Base-by-base conservation (phyloP, 1,139 yeast genomes). In the Taphrina deformans region DNA sequence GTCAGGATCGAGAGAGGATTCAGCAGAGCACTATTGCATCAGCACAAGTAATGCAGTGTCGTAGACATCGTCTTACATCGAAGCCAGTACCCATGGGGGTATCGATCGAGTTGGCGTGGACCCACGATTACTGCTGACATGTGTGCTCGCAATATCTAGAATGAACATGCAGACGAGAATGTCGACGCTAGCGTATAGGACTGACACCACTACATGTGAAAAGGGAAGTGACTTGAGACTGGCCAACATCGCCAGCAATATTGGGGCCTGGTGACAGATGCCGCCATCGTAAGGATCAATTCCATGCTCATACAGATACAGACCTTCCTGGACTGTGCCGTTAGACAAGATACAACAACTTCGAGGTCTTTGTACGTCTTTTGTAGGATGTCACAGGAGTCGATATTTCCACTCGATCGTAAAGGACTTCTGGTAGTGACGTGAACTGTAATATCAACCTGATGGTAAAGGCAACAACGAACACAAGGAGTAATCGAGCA, bases 271-370 rank as follows among this genome's bases (percentile, higher is more conserved):
- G 74, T 91, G 95, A 56, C 88, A 89, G 33, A 89, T 86, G 1
- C 96, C 96, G 21, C 96, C 96, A 67, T 84, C 85, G 72, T 91
- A 92, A 4, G 92, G 84, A 67, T 86, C 82, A 58, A 87, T 79
- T 14, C 81, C 80, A 69, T 85, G 82, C n/a, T 79, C 75, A 66
- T 84, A 76, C 68, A 89, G 82, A 73, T 83, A 91, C 55, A 90
- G 79, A 9, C 97, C 97, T 74, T 93, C 99, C 72, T 83, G 79
- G 58, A 95, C 78, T 53, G 26, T n/a, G 16, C n/a, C 10, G 18
- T 33, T 46, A 45, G 44, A 24, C 6, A 75, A 71, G 1, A 77
- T 76, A 12, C 24, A n/a, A 6, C 24, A 61, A 14, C 2, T 3
- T 10, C 0, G 14, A 26, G 12, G 18, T 21, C 3, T 6, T 62